Percentiles rank a stretch among this genome's conserved stretches.
Conservation (phyloP, 2,329 filamentous ascomycete genomes). For the Penicillium rolfsii region DNA sequence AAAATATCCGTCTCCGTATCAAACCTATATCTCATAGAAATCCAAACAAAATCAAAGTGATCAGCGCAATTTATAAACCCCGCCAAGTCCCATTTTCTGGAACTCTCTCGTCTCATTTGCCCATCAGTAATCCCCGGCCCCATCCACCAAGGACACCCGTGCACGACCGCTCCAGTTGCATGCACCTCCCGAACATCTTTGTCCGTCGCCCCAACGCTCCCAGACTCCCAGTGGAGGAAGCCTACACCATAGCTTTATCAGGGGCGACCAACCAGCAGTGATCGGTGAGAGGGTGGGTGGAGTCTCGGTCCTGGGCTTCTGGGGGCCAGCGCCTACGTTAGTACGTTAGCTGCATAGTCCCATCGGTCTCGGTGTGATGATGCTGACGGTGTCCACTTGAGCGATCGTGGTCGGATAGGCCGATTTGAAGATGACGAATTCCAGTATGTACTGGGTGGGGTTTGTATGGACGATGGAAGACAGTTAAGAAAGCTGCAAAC, state of each 20-base stretch:
- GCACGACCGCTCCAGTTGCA: conserved; percentile 2
- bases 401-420: background rate
- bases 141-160: conserved; percentile 3
- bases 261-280: conserved; percentile 19
- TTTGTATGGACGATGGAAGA: background rate
- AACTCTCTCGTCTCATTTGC: conserved; percentile 11
- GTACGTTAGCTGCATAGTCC: conserved; percentile 12
- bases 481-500: background rate
- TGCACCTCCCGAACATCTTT: conserved; percentile 13
- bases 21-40: too few species aligned
- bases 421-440: background rate
- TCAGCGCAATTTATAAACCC: background rate
- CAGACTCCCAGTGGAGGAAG: conserved; percentile 8
- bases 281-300: conserved; percentile 17
- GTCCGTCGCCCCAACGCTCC: conserved; percentile 6
- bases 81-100: background rate
- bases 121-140: conserved; percentile 23
- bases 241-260: conserved; percentile 17
- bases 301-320: conserved; percentile 7
- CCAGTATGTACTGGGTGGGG: background rate
- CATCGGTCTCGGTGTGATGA: conserved; percentile 12
- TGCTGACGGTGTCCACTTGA: conserved; percentile 7
- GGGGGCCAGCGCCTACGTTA: conserved; percentile 4
- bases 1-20: background rate
- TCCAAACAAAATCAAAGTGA: background rate